These are phyloP conservation scores for Puccinia brachypodii DNA, from an alignment of 1,284 basidiomycete genomes.

Conservation along the genomic window DNA sequence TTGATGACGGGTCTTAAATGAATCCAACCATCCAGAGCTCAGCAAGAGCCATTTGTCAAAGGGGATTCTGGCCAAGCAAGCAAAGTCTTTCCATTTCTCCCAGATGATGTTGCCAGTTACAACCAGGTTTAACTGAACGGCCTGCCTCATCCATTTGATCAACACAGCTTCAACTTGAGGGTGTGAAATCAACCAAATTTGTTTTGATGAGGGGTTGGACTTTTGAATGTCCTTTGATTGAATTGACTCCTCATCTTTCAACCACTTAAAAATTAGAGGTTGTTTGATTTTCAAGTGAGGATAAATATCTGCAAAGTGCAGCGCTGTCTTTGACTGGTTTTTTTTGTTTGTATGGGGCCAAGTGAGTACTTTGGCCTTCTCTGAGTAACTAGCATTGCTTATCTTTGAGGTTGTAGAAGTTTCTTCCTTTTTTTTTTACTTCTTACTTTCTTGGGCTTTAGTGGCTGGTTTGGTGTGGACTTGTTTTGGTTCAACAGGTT, in stretches of 20 bases:
- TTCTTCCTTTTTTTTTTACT: background rate
- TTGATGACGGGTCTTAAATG: slow-evolving; percentile 11
- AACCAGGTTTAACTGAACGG: background rate
- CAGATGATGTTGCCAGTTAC: background rate
- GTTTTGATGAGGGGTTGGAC: background rate
- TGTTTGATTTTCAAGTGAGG: slow-evolving; percentile 24
- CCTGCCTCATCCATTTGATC: background rate
- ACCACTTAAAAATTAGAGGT: slow-evolving; percentile 23
- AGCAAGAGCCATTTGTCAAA: slow-evolving; percentile 7
- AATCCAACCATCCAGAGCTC: slow-evolving; percentile 8
- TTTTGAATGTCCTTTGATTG: background rate
- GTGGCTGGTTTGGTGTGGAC: background rate
- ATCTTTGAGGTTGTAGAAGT: background rate
- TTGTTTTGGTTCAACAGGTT: too few species aligned
- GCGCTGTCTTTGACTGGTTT: slow-evolving; percentile 24
- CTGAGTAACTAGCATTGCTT: background rate
- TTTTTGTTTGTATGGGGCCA: slow-evolving; percentile 28
- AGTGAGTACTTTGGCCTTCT: slow-evolving; percentile 27
- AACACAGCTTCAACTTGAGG: background rate
- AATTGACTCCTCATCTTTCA: slow-evolving; percentile 26
- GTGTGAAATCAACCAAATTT: background rate
- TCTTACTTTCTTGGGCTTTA: background rate
- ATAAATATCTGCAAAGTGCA: slow-evolving; percentile 14
- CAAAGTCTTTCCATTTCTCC: slow-evolving; percentile 40
- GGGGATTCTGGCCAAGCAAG: background rate